Conservation (phyloP, 352 stramenopile genomes). For the Blastocystis hominis region DNA sequence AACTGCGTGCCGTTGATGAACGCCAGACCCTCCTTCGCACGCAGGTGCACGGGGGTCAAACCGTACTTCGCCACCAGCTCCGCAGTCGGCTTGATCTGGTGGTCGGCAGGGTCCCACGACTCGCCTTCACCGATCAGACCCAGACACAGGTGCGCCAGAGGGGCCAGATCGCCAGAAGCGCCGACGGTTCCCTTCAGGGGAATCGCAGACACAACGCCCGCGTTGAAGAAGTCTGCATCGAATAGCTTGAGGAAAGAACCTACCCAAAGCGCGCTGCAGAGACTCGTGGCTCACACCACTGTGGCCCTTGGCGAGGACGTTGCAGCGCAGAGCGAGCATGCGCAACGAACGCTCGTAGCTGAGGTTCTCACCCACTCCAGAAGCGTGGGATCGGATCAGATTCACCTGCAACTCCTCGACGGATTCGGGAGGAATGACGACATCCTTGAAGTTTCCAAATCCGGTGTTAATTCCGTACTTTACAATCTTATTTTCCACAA, state of each 20-base stretch:
- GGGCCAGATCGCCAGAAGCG: constrained; percentile 75
- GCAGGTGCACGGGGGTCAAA: constrained; percentile 67
- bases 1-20: constrained; percentile 81
- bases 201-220: constrained; percentile 73
- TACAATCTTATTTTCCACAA: constrained; percentile 71
- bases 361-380: constrained; percentile 70
- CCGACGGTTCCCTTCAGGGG: constrained; percentile 74
- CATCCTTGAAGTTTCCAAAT: constrained; percentile 79
- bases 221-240: constrained; percentile 71
- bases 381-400: constrained; percentile 63
- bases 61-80: constrained; percentile 65
- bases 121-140: constrained; percentile 76
- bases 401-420: constrained; percentile 73
- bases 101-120: constrained; percentile 68
- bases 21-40: constrained; percentile 76
- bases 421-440: constrained; percentile 74
- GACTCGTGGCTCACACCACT: constrained; percentile 72
- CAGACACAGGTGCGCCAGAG: constrained; percentile 73
- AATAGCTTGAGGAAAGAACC: background rate
- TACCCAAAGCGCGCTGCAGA: constrained; percentile 63
- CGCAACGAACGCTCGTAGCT: constrained; percentile 71
- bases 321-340: constrained; percentile 75
- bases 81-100: constrained; percentile 43
- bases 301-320: constrained; percentile 76
- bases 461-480: constrained; percentile 82